These are phyloP conservation scores for Circinella umbellata DNA, from an alignment of 371 early-diverging fungal species.

Conservation along the genomic window DNA sequence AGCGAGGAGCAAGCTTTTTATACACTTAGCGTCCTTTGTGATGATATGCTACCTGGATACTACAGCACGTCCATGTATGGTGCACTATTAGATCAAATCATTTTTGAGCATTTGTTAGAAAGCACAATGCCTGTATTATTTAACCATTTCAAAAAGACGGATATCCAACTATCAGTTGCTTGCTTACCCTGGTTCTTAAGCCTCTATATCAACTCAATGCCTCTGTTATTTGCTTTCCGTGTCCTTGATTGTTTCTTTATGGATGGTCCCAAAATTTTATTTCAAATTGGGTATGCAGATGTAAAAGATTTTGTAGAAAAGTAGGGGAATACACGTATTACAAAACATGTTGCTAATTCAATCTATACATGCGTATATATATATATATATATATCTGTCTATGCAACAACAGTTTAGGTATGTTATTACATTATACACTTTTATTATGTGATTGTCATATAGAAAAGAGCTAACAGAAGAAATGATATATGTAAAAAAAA, in stretches of 20 bases:
- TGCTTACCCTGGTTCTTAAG: slow-evolving; percentile 97
- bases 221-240: slow-evolving; percentile 84
- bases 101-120: slow-evolving; percentile 88
- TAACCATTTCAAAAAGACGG: slow-evolving; percentile 80
- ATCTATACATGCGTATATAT: neutral
- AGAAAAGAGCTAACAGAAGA: too few species aligned
- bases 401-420: slow-evolving; percentile 70
- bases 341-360: too few species aligned
- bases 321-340: too few species aligned
- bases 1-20: slow-evolving; percentile 98
- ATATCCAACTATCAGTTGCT: slow-evolving; percentile 94
- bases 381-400: neutral
- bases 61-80: slow-evolving; percentile 98
- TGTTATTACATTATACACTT: slow-evolving; percentile 14
- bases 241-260: slow-evolving; percentile 95
- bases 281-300: slow-evolving; percentile 79
- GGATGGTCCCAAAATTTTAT: slow-evolving; percentile 93
- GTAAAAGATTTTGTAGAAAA: too few species aligned
- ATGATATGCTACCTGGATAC: slow-evolving; percentile 92
- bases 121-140: slow-evolving; percentile 80
- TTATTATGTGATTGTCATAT: neutral
- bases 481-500: slow-evolving; percentile 6
- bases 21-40: slow-evolving; percentile 88
- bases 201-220: slow-evolving; percentile 93
- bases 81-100: slow-evolving; percentile 92